phyloP scores from a whole-genome alignment of 2,329 filamentous ascomycete genomes.

The Cladosporium cucumerinum region DNA sequence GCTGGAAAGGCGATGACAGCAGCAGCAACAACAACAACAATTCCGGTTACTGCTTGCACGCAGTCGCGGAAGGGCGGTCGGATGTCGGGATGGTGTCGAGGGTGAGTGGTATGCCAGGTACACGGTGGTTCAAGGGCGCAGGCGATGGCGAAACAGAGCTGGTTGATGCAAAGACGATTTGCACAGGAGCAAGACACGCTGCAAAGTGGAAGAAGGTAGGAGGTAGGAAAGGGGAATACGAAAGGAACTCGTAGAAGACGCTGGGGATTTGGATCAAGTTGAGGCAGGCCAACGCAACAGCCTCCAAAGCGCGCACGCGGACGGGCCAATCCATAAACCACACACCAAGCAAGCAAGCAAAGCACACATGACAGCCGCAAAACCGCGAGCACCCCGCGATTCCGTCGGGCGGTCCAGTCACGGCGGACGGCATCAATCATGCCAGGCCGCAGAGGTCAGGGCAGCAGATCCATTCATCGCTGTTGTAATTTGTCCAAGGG shows the following conservation, averaged over 20 bases:
- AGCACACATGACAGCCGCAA: constrained; percentile 11
- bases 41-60: not conserved
- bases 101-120: not conserved
- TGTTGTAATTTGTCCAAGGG: constrained; percentile 5
- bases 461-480: constrained; percentile 1
- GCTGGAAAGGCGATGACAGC: constrained; percentile 9
- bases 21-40: constrained; percentile 1
- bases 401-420: not conserved
- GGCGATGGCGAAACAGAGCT: constrained; percentile 1
- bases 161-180: not conserved
- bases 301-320: constrained; percentile 9
- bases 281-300: constrained; percentile 13
- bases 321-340: constrained; percentile 13
- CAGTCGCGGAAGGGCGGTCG: not conserved
- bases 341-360: no score
- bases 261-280: constrained; percentile 5
- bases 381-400: not conserved
- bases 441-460: not conserved
- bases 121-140: not conserved
- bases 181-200: not conserved
- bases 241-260: constrained; percentile 5
- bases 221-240: constrained; percentile 14
- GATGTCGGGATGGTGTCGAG: not conserved
- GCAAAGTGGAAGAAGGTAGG: constrained; percentile 17
- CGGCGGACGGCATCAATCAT: not conserved